A percentile compares a stretch with the other conserved stretches of the same genome.
Conservation (phyloP, 345 rosid species). For the Citrus sinensis region DNA sequence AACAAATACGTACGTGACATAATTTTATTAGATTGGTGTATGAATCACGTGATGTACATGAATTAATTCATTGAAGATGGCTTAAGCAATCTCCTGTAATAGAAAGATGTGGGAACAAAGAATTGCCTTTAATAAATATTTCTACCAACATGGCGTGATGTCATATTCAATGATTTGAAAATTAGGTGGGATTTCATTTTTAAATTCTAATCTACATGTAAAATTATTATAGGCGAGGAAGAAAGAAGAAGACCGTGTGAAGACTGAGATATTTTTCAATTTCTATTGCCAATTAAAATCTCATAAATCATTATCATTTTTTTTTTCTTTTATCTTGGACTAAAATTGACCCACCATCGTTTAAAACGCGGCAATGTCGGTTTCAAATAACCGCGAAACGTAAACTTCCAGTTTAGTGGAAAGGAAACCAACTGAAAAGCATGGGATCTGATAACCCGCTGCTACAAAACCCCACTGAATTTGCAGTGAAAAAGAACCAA, state of each 20-base stretch:
- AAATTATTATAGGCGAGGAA: neutral
- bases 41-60: neutral
- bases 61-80: too few relatives aligned
- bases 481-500: neutral
- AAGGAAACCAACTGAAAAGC: neutral
- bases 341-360: neutral
- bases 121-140: neutral
- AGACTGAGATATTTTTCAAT: neutral
- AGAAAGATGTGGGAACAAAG: too few relatives aligned
- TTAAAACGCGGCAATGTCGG: neutral
- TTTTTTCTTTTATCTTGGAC: neutral
- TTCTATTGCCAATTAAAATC: neutral
- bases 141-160: neutral
- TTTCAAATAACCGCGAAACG: conserved; percentile 13
- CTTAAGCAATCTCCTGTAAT: too few relatives aligned
- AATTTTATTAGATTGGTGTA: too few relatives aligned
- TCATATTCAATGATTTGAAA: neutral
- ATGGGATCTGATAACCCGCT: neutral
- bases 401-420: neutral
- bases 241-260: neutral
- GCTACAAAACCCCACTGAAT: neutral
- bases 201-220: neutral
- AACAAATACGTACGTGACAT: too few relatives aligned
- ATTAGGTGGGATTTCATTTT: neutral
- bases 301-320: neutral